These are phyloP conservation scores for Symmetrospora coprosmae DNA, from an alignment of 768 basidiomycete genomes.

Conservation along the genomic window DNA sequence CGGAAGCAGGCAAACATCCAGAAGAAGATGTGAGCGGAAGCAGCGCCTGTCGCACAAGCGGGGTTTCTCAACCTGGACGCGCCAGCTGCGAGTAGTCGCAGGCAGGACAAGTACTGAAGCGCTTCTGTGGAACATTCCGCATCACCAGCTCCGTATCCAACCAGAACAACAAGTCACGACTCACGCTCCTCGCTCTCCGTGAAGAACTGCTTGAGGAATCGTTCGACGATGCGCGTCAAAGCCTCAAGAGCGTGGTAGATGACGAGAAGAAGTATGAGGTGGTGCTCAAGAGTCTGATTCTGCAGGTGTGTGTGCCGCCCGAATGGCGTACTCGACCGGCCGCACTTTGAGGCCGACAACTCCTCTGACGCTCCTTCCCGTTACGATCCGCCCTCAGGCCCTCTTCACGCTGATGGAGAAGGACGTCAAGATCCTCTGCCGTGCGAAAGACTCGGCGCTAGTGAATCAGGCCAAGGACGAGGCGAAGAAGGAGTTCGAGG, in stretches of 20 bases:
- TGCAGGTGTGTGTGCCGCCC: conserved; percentile 45
- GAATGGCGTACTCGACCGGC: neutral
- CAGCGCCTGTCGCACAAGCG: neutral
- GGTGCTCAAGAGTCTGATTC: conserved; percentile 67
- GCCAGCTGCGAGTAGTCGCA: no score
- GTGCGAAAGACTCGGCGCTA: conserved; percentile 52
- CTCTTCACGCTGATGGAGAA: conserved; percentile 70
- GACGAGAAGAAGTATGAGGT: conserved; percentile 59
- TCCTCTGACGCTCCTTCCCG: neutral
- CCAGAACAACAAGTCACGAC: conserved; percentile 86
- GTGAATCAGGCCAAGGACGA: conserved; percentile 51
- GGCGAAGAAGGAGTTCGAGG: conserved; percentile 56
- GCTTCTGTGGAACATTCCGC: neutral
- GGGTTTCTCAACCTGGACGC: neutral
- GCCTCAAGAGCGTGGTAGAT: conserved; percentile 50
- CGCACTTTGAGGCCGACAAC: no score
- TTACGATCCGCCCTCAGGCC: conserved; percentile 39
- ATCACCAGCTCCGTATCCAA: conserved; percentile 74
- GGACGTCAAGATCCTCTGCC: conserved; percentile 50
- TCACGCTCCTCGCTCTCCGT: conserved; percentile 72
- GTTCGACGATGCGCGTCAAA: conserved; percentile 56
- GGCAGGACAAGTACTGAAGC: no score
- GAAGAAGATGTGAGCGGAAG: conserved; percentile 83
- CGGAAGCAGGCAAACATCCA: conserved; percentile 81
- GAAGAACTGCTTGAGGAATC: conserved; percentile 85